These are phyloP conservation scores for Diutina mesorugosa DNA, from an alignment of 1,139 yeast genomes.

Conservation along the genomic window DNA sequence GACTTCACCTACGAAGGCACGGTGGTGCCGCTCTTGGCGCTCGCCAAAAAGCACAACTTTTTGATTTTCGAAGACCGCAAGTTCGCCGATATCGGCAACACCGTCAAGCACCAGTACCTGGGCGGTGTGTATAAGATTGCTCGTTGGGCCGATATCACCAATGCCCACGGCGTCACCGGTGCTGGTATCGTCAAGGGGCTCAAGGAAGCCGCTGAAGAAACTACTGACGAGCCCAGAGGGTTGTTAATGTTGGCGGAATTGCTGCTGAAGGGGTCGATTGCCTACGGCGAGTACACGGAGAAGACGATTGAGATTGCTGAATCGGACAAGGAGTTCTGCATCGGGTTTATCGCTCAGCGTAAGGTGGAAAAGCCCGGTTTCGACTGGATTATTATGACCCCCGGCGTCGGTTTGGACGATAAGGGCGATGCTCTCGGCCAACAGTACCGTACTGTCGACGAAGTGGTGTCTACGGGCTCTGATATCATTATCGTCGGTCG, in stretches of 20 bases:
- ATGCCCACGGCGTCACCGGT: conserved; percentile 97
- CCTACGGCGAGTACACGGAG: conserved; percentile 80
- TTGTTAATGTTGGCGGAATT: conserved; percentile 91
- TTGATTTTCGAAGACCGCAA: conserved; percentile 36
- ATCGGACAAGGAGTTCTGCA: conserved; percentile 74
- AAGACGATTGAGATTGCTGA: conserved; percentile 87
- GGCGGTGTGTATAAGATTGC: conserved; percentile 87
- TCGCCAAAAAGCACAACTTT: conserved; percentile 8
- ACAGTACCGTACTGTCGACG: conserved; percentile 86
- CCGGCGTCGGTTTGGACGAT: conserved; percentile 96
- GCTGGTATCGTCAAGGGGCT: conserved; percentile 85
- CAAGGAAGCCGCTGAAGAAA: conserved; percentile 68
- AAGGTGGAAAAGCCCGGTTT: conserved; percentile 85
- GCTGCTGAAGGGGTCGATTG: conserved; percentile 86
- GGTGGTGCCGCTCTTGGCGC: conserved; percentile 47
- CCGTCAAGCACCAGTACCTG: conserved; percentile 86
- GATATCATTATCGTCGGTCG: conserved; percentile 96
- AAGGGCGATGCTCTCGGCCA: conserved; percentile 96
- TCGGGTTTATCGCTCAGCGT: conserved; percentile 92
- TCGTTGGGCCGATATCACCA: conserved; percentile 91
- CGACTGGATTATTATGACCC: conserved; percentile 95
- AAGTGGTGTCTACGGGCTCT: conserved; percentile 71
- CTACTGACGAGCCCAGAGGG: conserved; percentile 63
- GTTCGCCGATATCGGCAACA: conserved; percentile 98
- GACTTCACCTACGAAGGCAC: conserved; percentile 81